Conservation (phyloP, 2,329 filamentous ascomycete species). For the Monosporascus sp. region DNA sequence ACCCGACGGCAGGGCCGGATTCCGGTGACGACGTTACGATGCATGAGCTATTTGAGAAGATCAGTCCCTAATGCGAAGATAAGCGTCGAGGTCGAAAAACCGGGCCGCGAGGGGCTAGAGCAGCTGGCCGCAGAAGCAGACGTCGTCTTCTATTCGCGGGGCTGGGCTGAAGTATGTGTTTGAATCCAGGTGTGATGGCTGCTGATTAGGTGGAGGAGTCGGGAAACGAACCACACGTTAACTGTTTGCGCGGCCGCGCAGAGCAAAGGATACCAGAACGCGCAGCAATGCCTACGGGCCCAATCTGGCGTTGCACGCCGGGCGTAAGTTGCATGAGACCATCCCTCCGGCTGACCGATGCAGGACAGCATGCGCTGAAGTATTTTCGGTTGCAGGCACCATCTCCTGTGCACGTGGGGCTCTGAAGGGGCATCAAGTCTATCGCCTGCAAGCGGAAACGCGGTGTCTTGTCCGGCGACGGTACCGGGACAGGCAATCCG, state of each 20-base stretch:
- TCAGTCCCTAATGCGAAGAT: constrained; percentile 41
- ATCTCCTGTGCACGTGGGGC: constrained; percentile 41
- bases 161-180: constrained; percentile 60
- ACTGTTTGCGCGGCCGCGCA: constrained; percentile 6
- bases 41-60: constrained; percentile 51
- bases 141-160: constrained; percentile 67
- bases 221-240: too few relatives aligned
- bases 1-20: constrained; percentile 51
- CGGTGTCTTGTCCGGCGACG: constrained; percentile 40
- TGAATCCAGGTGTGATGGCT: neutral
- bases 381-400: constrained; percentile 25
- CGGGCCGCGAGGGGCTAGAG: constrained; percentile 52
- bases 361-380: constrained; percentile 20
- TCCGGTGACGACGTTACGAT: constrained; percentile 54
- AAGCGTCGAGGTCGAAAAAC: constrained; percentile 71
- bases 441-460: constrained; percentile 28
- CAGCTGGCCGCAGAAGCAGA: constrained; percentile 59
- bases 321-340: constrained; percentile 25
- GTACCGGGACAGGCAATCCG: constrained; percentile 31
- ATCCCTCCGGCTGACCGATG: constrained; percentile 12
- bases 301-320: constrained; percentile 27
- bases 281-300: constrained; percentile 23
- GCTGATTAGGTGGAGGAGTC: constrained; percentile 2
- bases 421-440: constrained; percentile 41
- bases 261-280: constrained; percentile 25